A percentile compares a stretch with the other conserved stretches of the same genome.
phyloP scores from a whole-genome alignment of 2,329 filamentous ascomycete species.

The Didymella exigua region DNA sequence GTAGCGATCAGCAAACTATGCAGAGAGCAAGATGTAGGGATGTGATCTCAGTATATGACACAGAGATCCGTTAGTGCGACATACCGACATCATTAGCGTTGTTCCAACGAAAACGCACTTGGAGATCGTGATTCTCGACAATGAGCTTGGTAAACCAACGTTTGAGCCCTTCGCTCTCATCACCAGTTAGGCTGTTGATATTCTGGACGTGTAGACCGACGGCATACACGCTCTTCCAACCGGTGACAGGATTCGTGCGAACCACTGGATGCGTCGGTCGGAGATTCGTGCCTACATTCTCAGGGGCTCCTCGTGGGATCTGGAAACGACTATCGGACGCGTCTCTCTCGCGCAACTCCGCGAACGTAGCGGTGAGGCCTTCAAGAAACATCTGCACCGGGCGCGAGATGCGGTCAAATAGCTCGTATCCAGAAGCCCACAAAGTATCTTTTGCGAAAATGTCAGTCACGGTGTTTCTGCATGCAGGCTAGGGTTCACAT shows the following conservation, averaged over 20 bases:
- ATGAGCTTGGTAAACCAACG: conserved; percentile 16
- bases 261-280: conserved; percentile 37
- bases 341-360: conserved; percentile 13
- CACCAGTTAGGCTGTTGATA: conserved; percentile 47
- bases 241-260: conserved; percentile 41
- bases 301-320: conserved; percentile 28
- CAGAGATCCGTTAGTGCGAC: too few species aligned
- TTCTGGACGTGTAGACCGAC: conserved; percentile 33
- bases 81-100: conserved; percentile 23
- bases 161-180: conserved; percentile 34
- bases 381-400: conserved; percentile 32
- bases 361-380: conserved; percentile 33
- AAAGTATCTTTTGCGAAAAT: too few species aligned
- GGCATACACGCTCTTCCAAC: conserved; percentile 44
- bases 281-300: conserved; percentile 31
- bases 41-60: too few species aligned
- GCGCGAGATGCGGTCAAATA: conserved; percentile 39
- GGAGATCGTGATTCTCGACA: conserved; percentile 50
- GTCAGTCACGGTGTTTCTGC: too few species aligned
- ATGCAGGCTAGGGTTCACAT: too few species aligned
- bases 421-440: conserved; percentile 52
- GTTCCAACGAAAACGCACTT: conserved; percentile 50
- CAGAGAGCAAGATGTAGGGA: too few species aligned
- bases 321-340: conserved; percentile 21
- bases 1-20: background rate